Evolutionary conservation across 2,329 filamentous ascomycete species (phyloP).

Genomic region (Ceratocystis albifundus): DNA sequence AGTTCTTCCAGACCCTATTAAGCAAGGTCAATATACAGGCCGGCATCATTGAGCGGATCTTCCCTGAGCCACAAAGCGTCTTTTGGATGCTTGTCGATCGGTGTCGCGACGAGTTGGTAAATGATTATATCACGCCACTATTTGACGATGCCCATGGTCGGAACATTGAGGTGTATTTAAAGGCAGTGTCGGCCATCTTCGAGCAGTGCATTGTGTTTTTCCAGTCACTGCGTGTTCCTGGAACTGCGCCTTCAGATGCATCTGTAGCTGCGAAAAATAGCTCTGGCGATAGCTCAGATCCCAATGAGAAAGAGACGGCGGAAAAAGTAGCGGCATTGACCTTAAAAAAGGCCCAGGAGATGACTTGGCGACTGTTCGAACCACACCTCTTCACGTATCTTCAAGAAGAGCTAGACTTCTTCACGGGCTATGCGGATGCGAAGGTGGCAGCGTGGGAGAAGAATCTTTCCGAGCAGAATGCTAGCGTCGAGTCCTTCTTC

Average conservation of each 20-base stretch:
- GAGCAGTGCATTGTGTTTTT: constrained; percentile 74
- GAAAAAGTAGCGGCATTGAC: background rate
- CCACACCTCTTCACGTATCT: constrained; percentile 90
- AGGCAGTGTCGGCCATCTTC: constrained; percentile 76
- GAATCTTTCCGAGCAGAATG: constrained; percentile 81
- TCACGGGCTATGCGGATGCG: constrained; percentile 61
- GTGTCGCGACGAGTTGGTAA: constrained; percentile 70
- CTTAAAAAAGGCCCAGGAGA: constrained; percentile 48
- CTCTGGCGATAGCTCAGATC: background rate
- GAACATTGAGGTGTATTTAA: constrained; percentile 66
- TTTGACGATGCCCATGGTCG: constrained; percentile 77
- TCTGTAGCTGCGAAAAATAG: background rate
- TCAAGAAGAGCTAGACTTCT: constrained; percentile 79
- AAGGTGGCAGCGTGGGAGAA: constrained; percentile 83
- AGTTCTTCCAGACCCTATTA: constrained; percentile 67
- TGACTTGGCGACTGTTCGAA: constrained; percentile 68
- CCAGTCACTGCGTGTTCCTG: constrained; percentile 45
- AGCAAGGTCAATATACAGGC: constrained; percentile 73
- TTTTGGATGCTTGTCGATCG: constrained; percentile 72
- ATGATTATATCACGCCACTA: constrained; percentile 72
- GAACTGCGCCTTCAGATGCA: background rate
- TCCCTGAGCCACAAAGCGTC: constrained; percentile 58
- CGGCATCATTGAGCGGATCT: constrained; percentile 67
- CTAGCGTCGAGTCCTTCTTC: constrained; percentile 80
- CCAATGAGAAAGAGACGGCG: background rate